Conservation (phyloP, 805 yeast genomes). For the Hanseniaspora thailandica region DNA sequence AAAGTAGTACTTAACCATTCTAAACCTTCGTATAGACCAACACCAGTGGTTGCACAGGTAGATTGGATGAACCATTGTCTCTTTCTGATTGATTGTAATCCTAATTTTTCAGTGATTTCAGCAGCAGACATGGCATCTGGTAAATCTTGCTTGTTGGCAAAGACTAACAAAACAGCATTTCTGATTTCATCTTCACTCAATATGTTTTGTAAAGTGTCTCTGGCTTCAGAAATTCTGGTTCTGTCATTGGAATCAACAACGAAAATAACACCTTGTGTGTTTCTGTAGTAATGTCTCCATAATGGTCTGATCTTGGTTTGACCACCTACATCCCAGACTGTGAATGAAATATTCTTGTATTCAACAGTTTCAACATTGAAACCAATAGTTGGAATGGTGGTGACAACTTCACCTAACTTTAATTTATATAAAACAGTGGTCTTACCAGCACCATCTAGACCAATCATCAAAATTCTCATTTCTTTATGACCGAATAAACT, state of each 20-base stretch:
- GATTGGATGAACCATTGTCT: slow-evolving; percentile 99
- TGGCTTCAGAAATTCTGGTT: slow-evolving; percentile 94
- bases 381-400: slow-evolving; percentile 94
- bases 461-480: slow-evolving; percentile 97
- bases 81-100: slow-evolving; percentile 92
- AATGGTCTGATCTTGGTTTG: slow-evolving; percentile 97
- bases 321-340: slow-evolving; percentile 99
- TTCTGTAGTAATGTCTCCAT: slow-evolving; percentile 98
- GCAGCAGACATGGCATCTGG: slow-evolving; percentile 99
- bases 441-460: slow-evolving; percentile 97
- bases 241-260: slow-evolving; percentile 97
- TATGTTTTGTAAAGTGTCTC: slow-evolving; percentile 97
- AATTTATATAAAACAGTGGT: slow-evolving; percentile 91
- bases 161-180: slow-evolving; percentile 87
- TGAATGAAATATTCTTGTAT: slow-evolving; percentile 90
- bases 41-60: slow-evolving; percentile 98
- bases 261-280: slow-evolving; percentile 95
- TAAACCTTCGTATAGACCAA: slow-evolving; percentile 94
- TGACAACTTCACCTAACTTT: slow-evolving; percentile 90
- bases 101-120: slow-evolving; percentile 93
- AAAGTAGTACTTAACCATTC: slow-evolving; percentile 91
- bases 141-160: slow-evolving; percentile 97
- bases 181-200: slow-evolving; percentile 96
- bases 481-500: slow-evolving; percentile 96
- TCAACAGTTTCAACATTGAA: slow-evolving; percentile 96